Evolutionary conservation across 2,329 filamentous ascomycete genomes (phyloP).

Genomic region (Exophiala phaeomuriformis): DNA sequence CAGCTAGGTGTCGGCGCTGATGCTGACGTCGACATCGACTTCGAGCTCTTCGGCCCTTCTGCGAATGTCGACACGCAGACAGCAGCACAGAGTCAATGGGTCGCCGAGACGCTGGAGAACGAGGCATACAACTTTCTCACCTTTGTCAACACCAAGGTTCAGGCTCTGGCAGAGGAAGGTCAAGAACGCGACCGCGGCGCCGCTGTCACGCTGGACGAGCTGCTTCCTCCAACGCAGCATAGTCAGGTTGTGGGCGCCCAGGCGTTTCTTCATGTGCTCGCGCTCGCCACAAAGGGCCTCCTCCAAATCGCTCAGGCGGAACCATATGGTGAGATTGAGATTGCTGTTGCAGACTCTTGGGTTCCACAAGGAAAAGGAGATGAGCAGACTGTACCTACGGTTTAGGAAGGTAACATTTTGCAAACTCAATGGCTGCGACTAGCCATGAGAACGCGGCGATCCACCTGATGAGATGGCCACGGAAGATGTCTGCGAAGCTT

Average conservation of each 20-base stretch:
- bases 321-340: slow-evolving; percentile 31
- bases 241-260: slow-evolving; percentile 60
- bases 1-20: slow-evolving; percentile 29
- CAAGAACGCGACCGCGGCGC: slow-evolving; percentile 5
- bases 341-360: slow-evolving; percentile 6
- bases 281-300: slow-evolving; percentile 59
- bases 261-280: slow-evolving; percentile 66
- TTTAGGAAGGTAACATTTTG: background rate
- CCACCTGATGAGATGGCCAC: background rate
- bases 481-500: background rate
- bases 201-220: slow-evolving; percentile 52
- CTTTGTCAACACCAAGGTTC: slow-evolving; percentile 48
- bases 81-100: slow-evolving; percentile 42
- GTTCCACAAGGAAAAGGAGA: background rate
- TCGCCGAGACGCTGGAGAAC: slow-evolving; percentile 46
- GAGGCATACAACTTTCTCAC: slow-evolving; percentile 58
- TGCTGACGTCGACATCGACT: slow-evolving; percentile 28
- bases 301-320: slow-evolving; percentile 56
- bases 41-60: slow-evolving; percentile 41
- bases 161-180: slow-evolving; percentile 26
- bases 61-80: slow-evolving; percentile 46
- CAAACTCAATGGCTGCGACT: background rate
- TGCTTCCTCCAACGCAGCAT: slow-evolving; percentile 55
- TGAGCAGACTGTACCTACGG: background rate
- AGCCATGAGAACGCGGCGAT: background rate